Base-by-base conservation (phyloP, 2,329 filamentous ascomycete species). In the Cytospora leucostoma region DNA sequence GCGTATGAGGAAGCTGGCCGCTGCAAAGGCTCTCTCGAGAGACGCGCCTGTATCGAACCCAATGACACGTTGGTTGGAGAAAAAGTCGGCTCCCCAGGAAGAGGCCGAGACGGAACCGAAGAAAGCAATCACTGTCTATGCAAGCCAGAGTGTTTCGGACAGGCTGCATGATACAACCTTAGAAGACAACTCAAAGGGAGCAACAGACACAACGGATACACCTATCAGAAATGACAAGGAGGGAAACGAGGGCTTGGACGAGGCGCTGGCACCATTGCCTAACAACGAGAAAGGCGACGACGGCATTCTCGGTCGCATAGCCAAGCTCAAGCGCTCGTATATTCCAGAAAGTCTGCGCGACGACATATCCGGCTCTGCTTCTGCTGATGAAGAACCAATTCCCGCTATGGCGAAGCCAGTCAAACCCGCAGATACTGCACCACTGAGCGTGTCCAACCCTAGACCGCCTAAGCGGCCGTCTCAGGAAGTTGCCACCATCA, bases 401-500 rank as follows among this genome's bases (percentile, higher is more conserved):
- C 74, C 75, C 15, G 70, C 72, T 35, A 66, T 79, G 57, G 67
- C 70, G 50, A 72, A 70, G 7, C 72, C 75, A 32, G 69, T 72
- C 54, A 70, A 72, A 44, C 70, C 71, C 12, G 66, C 69, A 19
- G 71, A 68, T 40, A 66, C 67, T 19, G 72, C 58, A 33, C 65
- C 65, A 15, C 59, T 63, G 33, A 69, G 59, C 34, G 65, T 70
- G 15, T 67, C 69, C 7, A 55, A 66, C 1, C n/a, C 67, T 7
- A 67, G 68, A 7, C 67, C 69, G 27, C 81, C 83, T 1, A 89
- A 86, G 71, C 82, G 89, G 38, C 77, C 82, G 2, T 82, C 84
- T 1, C 76, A 82, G 34, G 87, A 91, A 69, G 78, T 88, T 58
- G 90, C 90, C 21, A 91, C 89, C 2, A 90, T 94, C 55, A 93